A percentile compares a stretch with the other conserved stretches of the same genome.
These are phyloP conservation scores for Neoarthrinium moseri DNA, from an alignment of 2,329 filamentous ascomycete species.

Conservation along the genomic window DNA sequence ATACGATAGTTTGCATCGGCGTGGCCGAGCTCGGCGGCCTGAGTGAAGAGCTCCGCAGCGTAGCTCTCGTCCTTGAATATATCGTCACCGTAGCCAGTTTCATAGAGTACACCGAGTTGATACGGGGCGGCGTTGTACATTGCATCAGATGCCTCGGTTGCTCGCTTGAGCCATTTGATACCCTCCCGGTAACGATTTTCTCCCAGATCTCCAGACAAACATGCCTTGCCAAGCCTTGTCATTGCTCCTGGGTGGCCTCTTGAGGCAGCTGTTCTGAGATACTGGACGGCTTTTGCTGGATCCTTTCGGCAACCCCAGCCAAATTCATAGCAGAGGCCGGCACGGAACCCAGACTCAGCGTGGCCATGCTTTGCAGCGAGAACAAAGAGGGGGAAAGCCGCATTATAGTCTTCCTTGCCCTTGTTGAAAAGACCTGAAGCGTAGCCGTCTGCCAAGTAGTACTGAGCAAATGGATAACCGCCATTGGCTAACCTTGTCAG, in stretches of 20 bases:
- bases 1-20: conserved; percentile 81
- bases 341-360: conserved; percentile 90
- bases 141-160: conserved; percentile 80
- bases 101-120: conserved; percentile 84
- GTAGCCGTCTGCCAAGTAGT: conserved; percentile 93
- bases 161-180: conserved; percentile 94
- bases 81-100: conserved; percentile 91
- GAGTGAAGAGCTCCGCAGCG: conserved; percentile 89
- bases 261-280: conserved; percentile 83
- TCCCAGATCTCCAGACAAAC: conserved; percentile 85
- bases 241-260: conserved; percentile 96
- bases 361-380: conserved; percentile 96
- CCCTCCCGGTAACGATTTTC: conserved; percentile 86
- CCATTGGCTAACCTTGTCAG: conserved; percentile 81
- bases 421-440: conserved; percentile 95
- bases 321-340: conserved; percentile 95
- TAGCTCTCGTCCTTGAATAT: conserved; percentile 89
- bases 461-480: conserved; percentile 95
- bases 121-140: conserved; percentile 95
- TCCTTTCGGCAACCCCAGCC: conserved; percentile 94
- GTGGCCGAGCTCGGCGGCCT: conserved; percentile 89
- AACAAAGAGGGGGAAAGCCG: conserved; percentile 89
- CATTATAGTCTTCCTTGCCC: conserved; percentile 86
- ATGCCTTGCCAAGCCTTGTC: conserved; percentile 87
- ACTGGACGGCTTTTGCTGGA: conserved; percentile 88